phyloP scores from a whole-genome alignment of 2,329 filamentous ascomycete species.

The Curvularia lunata region DNA sequence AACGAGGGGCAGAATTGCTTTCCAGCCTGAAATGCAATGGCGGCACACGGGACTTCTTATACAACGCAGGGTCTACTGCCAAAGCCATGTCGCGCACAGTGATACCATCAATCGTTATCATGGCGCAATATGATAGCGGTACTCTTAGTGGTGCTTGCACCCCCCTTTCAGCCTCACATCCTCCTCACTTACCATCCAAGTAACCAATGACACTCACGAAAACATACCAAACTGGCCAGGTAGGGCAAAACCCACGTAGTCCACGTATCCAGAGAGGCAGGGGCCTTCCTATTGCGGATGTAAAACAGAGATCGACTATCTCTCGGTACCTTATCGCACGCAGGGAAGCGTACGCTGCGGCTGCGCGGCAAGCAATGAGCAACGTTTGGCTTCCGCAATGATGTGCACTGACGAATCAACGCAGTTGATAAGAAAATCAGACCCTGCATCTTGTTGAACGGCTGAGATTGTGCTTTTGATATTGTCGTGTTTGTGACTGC shows the following conservation, averaged over 20 bases:
- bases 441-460: conserved; percentile 4
- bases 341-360: conserved; percentile 13
- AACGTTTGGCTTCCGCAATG: background rate
- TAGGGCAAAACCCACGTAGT: conserved; percentile 17
- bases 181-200: conserved; percentile 18
- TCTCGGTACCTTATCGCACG: conserved; percentile 34
- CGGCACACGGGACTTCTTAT: conserved; percentile 22
- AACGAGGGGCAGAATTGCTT: background rate
- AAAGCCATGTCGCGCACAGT: conserved; percentile 24
- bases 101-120: conserved; percentile 46
- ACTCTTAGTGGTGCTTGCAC: conserved; percentile 35
- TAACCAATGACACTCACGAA: conserved; percentile 32
- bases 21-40: background rate
- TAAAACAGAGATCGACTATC: conserved; percentile 29
- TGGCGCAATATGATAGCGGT: conserved; percentile 47
- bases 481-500: background rate
- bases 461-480: conserved; percentile 8
- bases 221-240: background rate
- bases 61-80: conserved; percentile 13
- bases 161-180: conserved; percentile 15
- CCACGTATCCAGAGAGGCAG: conserved; percentile 20
- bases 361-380: conserved; percentile 20
- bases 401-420: conserved; percentile 2
- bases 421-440: conserved; percentile 1
- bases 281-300: conserved; percentile 45